Evolutionary conservation across 768 basidiomycete genomes (phyloP).

Genomic region (Rhizopogon rudus): DNA sequence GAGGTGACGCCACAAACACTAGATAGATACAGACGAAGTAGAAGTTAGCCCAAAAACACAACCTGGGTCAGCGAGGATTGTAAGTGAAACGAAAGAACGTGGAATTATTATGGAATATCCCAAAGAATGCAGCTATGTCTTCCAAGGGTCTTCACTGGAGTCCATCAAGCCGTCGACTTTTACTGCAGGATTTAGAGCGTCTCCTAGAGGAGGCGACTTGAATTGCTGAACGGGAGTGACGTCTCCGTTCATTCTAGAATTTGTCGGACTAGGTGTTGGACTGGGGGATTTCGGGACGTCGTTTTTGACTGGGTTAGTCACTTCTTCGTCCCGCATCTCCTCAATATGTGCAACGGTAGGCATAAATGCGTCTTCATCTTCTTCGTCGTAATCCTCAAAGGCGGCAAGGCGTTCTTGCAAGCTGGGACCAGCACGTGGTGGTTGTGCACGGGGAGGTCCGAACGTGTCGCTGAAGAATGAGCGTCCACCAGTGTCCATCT

Average conservation of each 20-base stretch:
- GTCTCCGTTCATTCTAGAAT: constrained; percentile 43
- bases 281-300: constrained; percentile 26
- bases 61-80: constrained; percentile 7
- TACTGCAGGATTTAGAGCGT: constrained; percentile 48
- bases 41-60: constrained; percentile 16
- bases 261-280: constrained; percentile 31
- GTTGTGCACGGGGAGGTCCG: constrained; percentile 35
- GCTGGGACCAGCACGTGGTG: constrained; percentile 48
- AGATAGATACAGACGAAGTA: constrained; percentile 27
- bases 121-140: constrained; percentile 20
- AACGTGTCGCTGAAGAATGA: constrained; percentile 49
- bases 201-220: constrained; percentile 45
- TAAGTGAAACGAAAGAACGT: neutral
- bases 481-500: constrained; percentile 27
- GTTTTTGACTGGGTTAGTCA: constrained; percentile 27
- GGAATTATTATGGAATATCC: neutral
- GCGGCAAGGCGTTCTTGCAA: constrained; percentile 61
- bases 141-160: constrained; percentile 55
- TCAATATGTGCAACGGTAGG: constrained; percentile 12
- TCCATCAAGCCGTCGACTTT: constrained; percentile 64
- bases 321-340: constrained; percentile 29
- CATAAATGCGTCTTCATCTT: constrained; percentile 16
- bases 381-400: constrained; percentile 47
- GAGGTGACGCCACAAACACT: constrained; percentile 16
- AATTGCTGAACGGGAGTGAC: constrained; percentile 44